Base-by-base conservation (phyloP, 345 rosid species). In the Limnanthes douglasii region DNA sequence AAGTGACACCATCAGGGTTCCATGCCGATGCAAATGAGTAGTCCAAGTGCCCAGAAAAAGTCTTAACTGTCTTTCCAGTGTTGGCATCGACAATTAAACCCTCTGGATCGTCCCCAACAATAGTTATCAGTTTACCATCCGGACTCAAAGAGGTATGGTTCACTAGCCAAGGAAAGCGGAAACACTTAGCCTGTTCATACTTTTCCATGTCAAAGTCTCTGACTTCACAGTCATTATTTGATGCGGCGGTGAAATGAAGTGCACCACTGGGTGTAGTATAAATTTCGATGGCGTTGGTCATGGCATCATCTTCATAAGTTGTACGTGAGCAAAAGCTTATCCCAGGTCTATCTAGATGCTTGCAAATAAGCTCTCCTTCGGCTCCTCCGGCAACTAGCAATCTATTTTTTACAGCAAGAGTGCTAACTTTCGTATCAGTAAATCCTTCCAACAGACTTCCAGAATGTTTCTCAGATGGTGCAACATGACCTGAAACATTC, bases 211-310 rank as follows among this genome's bases (percentile, higher is more conserved):
- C 93, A 56, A 75, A 75, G 49, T 75, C 83, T 57, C 93, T 31
- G 18, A 80, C 75, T 48, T 80, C 86, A 41, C 67, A 80, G 40
- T 80, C 94, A 57, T 81, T 81, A 45, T 70, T 81, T 48, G 94
- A 76, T n/a, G n/a, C n/a, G 43, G 86, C 88, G 11, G 66, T 73
- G 51, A 81, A 81, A 48, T 71, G 88, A 39, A 64, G 59, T 38
- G 80, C 77, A 12, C 88, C 88, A 7, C 94, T 77, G 6, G 76
- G 56, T 39, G 56, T 62, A 29, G 37, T 72, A 52, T 76, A 90
- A 39, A 90, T 84, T 62, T 90, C 95, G 40, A 84, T 67, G 7
- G 95, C 94, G 51, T 84, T 90, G 28, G 94, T 84, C 48, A 90
- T 80, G 5, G 94, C 95, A 47, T 90, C 80, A 39, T 90, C 94